Percentiles rank a stretch among this genome's conserved stretches.
These are phyloP conservation scores for Auriscalpium vulgare DNA, from an alignment of 768 basidiomycete genomes.

Conservation along the genomic window DNA sequence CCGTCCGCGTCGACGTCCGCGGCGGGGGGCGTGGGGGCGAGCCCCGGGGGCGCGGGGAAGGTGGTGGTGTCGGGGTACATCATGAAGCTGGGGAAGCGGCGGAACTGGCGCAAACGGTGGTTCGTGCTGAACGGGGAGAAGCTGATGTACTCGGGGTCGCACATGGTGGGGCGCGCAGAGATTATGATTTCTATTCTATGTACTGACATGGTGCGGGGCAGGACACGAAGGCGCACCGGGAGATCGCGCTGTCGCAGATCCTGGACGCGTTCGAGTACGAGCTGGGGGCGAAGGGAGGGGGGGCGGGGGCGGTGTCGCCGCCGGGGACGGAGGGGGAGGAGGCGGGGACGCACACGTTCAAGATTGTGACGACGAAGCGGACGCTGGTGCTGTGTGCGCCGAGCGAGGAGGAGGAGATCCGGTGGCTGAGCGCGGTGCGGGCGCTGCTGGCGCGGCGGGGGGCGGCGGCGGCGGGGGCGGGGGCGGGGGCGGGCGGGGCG, in stretches of 20 bases:
- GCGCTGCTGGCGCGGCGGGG: constrained; percentile 74
- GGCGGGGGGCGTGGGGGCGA: constrained; percentile 27
- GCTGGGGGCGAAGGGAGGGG: constrained; percentile 40
- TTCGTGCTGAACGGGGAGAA: constrained; percentile 88
- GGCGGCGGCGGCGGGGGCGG: constrained; percentile 26
- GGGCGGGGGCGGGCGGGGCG: constrained; percentile 17
- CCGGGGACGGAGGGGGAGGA: constrained; percentile 40
- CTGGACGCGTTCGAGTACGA: constrained; percentile 90
- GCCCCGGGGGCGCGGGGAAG: constrained; percentile 57
- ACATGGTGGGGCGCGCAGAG: constrained; percentile 67
- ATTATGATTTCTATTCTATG: constrained; percentile 10
- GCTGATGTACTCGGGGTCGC: constrained; percentile 82
- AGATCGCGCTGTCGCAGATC: constrained; percentile 78
- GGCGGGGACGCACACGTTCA: constrained; percentile 66
- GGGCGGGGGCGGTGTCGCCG: constrained; percentile 27
- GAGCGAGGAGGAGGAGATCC: constrained; percentile 95
- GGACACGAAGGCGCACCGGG: constrained; percentile 86
- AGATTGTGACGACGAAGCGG: constrained; percentile 92
- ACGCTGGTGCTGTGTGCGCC: constrained; percentile 88
- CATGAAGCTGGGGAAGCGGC: constrained; percentile 94
- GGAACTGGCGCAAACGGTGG: constrained; percentile 96
- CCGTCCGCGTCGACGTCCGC: constrained; percentile 38
- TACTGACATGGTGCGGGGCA: constrained; percentile 24
- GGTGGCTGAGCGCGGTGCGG: constrained; percentile 92
- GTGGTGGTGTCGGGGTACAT: constrained; percentile 83